Evolutionary conservation across 306 rosid species (phyloP), one percentile per base, ranked within the genome.

Genomic region (Trifolium repens): DNA sequence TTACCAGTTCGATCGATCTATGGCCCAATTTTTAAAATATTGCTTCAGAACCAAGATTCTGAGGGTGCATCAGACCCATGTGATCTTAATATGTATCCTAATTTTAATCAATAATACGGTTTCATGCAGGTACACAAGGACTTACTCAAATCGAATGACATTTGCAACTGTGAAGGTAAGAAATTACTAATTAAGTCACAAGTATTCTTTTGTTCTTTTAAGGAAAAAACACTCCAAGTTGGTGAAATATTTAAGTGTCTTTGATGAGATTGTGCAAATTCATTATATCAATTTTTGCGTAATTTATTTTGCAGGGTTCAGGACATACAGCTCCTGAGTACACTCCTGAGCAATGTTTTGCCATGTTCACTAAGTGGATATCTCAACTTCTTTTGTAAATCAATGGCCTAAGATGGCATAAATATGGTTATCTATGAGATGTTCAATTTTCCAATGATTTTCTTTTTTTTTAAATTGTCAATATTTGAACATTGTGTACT

Each of bases 101-200:
- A 37, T 37, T 9, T 6, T 37, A 37, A 32, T 32, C 4, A 24
- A 34, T 44, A 12, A 64, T 46, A 12, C 26, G 0, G 3, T 5
- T 22, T 72, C 2, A 7, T n/a, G 14, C 53, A 77, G 81, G 39
- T 81, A 71, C 67, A 81, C 75, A 16, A 65, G 75, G 34, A 71
- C 72, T 47, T 85, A 85, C 64, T 71, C 88, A 3, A 85, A 84
- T 44, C 40, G 71, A 71, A 71, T 85, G 71, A 79, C 87, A 19
- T 88, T 76, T 75, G 86, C 87, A 24, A 88, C 88, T 49, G 58
- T 84, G 2, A 85, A 84, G 83, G 88, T 64, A 65, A 66, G 78
- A 78, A 16, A 22, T 35, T 63, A 54, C 0, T 50, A 1, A 50
- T 1, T 35, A 4, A 35, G 17, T 47, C 2, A 8, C 30, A 44